A percentile compares a stretch with the other conserved stretches of the same genome.
Evolutionary conservation across 768 basidiomycete species (phyloP).

Genomic region (Tylopilus intermedius): DNA sequence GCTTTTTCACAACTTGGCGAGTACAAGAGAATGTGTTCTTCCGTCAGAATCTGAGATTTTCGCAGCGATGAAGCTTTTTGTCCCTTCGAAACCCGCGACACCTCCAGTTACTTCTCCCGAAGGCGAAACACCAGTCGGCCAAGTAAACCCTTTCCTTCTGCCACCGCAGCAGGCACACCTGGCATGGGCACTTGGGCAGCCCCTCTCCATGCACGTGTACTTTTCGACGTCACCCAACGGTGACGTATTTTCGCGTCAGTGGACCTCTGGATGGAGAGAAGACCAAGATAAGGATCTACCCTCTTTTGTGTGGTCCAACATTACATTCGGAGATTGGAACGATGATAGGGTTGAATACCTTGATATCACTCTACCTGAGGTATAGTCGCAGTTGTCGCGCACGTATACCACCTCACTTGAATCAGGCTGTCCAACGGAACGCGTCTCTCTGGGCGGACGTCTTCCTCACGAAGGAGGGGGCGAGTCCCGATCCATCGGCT

Average conservation of each 20-base stretch:
- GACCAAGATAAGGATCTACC: slow-evolving; percentile 52
- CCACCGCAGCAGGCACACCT: slow-evolving; percentile 51
- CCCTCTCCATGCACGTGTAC: slow-evolving; percentile 67
- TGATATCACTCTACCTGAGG: slow-evolving; percentile 64
- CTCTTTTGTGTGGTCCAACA: slow-evolving; percentile 70
- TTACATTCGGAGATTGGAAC: slow-evolving; percentile 73
- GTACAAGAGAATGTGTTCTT: slow-evolving; percentile 14
- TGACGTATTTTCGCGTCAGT: slow-evolving; percentile 54
- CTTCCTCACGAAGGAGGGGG: slow-evolving; percentile 62
- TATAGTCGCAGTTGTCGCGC: slow-evolving; percentile 29
- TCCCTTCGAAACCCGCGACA: slow-evolving; percentile 32
- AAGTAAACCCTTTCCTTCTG: slow-evolving; percentile 43
- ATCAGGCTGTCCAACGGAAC: slow-evolving; percentile 70
- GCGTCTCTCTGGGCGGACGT: slow-evolving; percentile 82
- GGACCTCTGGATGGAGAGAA: slow-evolving; percentile 46
- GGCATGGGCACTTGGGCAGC: slow-evolving; percentile 58
- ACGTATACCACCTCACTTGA: slow-evolving; percentile 4
- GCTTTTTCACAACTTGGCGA: slow-evolving; percentile 61
- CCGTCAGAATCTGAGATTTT: background rate
- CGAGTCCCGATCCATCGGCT: slow-evolving; percentile 59
- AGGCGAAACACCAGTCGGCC: slow-evolving; percentile 16
- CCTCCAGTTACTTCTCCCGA: slow-evolving; percentile 27
- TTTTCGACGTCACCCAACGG: slow-evolving; percentile 62
- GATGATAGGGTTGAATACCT: slow-evolving; percentile 53
- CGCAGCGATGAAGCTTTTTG: slow-evolving; percentile 44